phyloP scores from a whole-genome alignment of 306 rosid genomes.

The Castanea mollissima region DNA sequence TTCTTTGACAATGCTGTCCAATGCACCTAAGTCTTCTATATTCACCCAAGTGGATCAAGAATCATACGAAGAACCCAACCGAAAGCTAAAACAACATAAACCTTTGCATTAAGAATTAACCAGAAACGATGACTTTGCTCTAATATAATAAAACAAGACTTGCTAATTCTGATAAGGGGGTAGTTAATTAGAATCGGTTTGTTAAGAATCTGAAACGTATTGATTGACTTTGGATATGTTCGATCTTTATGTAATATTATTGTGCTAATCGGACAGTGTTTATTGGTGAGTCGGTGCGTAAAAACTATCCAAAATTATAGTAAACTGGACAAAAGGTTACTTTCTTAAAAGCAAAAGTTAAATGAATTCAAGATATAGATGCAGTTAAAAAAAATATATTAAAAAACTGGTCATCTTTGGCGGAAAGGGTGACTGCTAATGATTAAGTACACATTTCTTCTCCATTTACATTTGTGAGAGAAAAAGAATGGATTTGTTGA shows the following conservation, averaged over 20 bases:
- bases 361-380: conserved; percentile 16
- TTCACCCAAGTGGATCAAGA: conserved; percentile 1
- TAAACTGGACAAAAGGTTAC: conserved; percentile 18
- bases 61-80: conserved; percentile 10
- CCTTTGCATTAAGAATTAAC: background rate
- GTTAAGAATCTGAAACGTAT: conserved; percentile 25
- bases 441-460: conserved; percentile 15
- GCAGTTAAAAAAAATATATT: conserved; percentile 24
- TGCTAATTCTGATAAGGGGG: conserved; percentile 1
- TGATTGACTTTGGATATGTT: conserved; percentile 27
- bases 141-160: background rate
- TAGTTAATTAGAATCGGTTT: conserved; percentile 27
- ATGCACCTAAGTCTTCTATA: background rate
- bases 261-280: conserved; percentile 8
- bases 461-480: background rate
- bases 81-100: conserved; percentile 1
- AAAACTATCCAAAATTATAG: conserved; percentile 24
- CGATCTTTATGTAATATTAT: conserved; percentile 13
- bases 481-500: conserved; percentile 22
- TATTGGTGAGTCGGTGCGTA: conserved; percentile 36
- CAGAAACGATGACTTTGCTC: background rate
- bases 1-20: background rate
- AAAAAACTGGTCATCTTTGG: conserved; percentile 44
- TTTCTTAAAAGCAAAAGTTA: background rate
- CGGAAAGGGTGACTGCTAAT: conserved; percentile 50